Percentiles rank a stretch among this genome's conserved stretches.
Conservation (phyloP, 2,329 filamentous ascomycete species). For the Fusarium nelsonii region DNA sequence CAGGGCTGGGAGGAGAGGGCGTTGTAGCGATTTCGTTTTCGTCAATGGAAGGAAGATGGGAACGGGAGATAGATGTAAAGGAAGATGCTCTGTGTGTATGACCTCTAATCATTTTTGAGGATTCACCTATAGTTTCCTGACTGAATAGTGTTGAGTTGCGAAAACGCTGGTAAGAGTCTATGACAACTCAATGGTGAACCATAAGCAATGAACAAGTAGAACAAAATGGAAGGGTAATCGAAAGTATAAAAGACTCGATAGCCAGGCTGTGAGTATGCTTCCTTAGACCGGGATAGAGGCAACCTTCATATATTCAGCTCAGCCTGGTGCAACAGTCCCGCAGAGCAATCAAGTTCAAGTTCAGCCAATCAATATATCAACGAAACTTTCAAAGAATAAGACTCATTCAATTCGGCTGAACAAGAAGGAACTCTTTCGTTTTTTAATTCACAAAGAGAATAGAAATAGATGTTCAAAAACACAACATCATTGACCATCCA, state of each 20-base stretch:
- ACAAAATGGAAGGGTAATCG: not conserved
- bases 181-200: slow-evolving; percentile 11
- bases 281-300: slow-evolving; percentile 10
- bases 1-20: slow-evolving; percentile 33
- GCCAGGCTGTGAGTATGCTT: slow-evolving; percentile 9
- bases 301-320: slow-evolving; percentile 20
- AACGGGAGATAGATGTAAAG: slow-evolving; percentile 43
- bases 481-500: slow-evolving; percentile 1
- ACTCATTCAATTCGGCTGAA: not conserved
- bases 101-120: slow-evolving; percentile 37
- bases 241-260: slow-evolving; percentile 11
- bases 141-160: not conserved
- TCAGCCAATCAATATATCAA: slow-evolving; percentile 1
- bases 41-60: slow-evolving; percentile 55
- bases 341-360: not conserved
- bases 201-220: not conserved
- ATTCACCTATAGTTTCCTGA: not conserved
- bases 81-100: slow-evolving; percentile 31
- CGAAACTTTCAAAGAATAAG: not conserved
- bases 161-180: slow-evolving; percentile 12
- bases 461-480: not conserved
- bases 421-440: not conserved
- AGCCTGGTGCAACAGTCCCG: not conserved
- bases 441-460: slow-evolving; percentile 9
- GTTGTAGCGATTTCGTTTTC: slow-evolving; percentile 51